Evolutionary conservation across 371 early-diverging fungal genomes (phyloP), one percentile per base, ranked within the genome.

Genomic region (Chytridiales sp.): DNA sequence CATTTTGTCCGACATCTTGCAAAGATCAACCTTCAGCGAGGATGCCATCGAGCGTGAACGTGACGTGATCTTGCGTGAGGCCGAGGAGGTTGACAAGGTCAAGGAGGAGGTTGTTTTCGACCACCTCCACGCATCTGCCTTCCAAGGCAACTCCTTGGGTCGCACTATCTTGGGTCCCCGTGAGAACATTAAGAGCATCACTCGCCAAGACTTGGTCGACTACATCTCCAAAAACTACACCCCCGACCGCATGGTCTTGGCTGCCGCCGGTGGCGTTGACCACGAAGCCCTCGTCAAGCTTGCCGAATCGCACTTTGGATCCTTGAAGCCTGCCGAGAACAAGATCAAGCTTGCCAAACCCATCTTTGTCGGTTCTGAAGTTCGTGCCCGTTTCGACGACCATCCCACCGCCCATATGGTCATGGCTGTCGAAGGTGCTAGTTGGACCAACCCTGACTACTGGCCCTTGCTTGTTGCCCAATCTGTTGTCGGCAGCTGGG

Each of bases 91-190:
- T 15, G 91, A 94, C 62, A 95, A 96, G 76, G 81, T 89, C 47
- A 88, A 91, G 82, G 96, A 96, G 72, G 95, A 96, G 75, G 94
- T 97, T 46, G 96, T 93, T 49, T 92, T 92, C 74, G 93, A 95
- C 69, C 89, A 93, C 67, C 76, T 98, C 66, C 97, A 98, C 74
- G 92, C 91, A 34, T 85, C 90, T 32, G 96, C 97, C 13, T 98
- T 92, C 86, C 94, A 94, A 77, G 82, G 87, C 34, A 84, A 87
- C 61, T 76, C 95, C 3, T 85, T 98, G 24, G 98, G 97, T 26
- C 83, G 86, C 66, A 97, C 98, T 44, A 94, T 97, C 69, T 79
- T 96, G 55, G 98, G 98, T 22, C 89, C 94, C 35, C 83, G 86
- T 69, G 89, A 91, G 62, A 94, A 95, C 79, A 93, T 97, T 64